Evolutionary conservation across 176 grass and related monocot genomes (phyloP), one percentile per base, ranked within the genome.

Genomic region (Oryza officinalis): DNA sequence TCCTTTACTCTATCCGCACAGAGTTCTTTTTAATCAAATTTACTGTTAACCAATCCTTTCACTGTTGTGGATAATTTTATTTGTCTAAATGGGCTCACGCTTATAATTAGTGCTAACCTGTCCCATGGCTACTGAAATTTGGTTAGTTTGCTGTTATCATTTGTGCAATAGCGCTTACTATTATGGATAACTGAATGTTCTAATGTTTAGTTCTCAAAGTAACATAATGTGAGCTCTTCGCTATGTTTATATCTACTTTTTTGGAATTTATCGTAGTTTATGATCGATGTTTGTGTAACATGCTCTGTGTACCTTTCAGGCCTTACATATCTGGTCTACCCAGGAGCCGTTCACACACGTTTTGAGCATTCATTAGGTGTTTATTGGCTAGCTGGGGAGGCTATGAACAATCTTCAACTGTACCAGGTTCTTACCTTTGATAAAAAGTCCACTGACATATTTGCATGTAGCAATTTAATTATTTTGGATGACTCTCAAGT

Each of bases 301-400:
- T 67, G 49, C 23, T 84, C 65, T 88, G 17, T 31, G 31, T 68
- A 18, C 10, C 57, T 89, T 71, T 88, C 86, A 97, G 95, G 95
- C 79, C 90, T 98, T 65, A 93, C 95, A 80, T 95, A 88, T 90
- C 71, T 94, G 37, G 92, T 98, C 8, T 98, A 90, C 90, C 95
- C 95, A 43, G 95, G 95, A 75, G 92, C 95, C 0, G 92, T 98
- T 11, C 95, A 98, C 82, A 91, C 88, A 49, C 78, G 95, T 23
- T 98, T 94, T 78, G 95, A 98, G 70, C 95, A 98, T 93, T 98
- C 95, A 8, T 72, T 98, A 68, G 95, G 95, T 33, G 95, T 98
- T 80, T 95, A 94, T 88, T 81, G 72, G 26, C 83, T 98, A 9
- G 92, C 92, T 76, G 87, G 89, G 22, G 81, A 98, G 37, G 82